Base-by-base conservation (phyloP, 345 rosid genomes). In the Hevea brasiliensis region DNA sequence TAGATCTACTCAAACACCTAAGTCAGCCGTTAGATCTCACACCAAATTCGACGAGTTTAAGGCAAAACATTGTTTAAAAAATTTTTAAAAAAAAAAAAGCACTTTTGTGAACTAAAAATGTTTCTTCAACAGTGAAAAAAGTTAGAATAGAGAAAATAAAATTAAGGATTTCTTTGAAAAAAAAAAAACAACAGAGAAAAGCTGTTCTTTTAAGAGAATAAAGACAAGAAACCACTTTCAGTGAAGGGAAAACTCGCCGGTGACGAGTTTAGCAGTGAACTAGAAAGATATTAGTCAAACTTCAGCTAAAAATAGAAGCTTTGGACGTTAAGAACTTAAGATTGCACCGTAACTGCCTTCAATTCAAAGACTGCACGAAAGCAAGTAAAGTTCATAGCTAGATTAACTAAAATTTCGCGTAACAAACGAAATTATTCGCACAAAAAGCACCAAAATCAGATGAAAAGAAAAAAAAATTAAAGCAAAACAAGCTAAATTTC, bases 1-100 rank as follows among this genome's bases (percentile, higher is more conserved):
- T 54, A 73, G 85, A 81, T 82, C 82, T 61, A 15, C 12, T 10
- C 12, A 14, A 59, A 20, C 6, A 66, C 48, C 74, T 26, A 15
- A 53, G 12, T 48, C 26, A 78, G 56, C 83, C 79, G 81, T 79
- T 50, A 45, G 84, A 81, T 81, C 84, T 72, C 35, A 32, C 18
- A 54, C 8, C 18, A 14, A 12, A 21, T 6, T 18, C 10, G 1
- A 48, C 26, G 24, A 56, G 35, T 10, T 45, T 20, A 60, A 59
- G 42, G 7, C 27, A n/a, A n/a, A n/a, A n/a, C n/a, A n/a, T n/a
- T n/a, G n/a, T 20, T 8, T 27, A 48, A 27, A 41, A 56, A 74
- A 65, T 40, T 47, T 58, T 29, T 68, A 32, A 37, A 18, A 2
- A 42, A 55, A 35, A 18, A 29, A 14, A 27, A 45, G 21, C 15